Evolutionary conservation across 768 basidiomycete species (phyloP).

Genomic region (Naganishia kalamii): DNA sequence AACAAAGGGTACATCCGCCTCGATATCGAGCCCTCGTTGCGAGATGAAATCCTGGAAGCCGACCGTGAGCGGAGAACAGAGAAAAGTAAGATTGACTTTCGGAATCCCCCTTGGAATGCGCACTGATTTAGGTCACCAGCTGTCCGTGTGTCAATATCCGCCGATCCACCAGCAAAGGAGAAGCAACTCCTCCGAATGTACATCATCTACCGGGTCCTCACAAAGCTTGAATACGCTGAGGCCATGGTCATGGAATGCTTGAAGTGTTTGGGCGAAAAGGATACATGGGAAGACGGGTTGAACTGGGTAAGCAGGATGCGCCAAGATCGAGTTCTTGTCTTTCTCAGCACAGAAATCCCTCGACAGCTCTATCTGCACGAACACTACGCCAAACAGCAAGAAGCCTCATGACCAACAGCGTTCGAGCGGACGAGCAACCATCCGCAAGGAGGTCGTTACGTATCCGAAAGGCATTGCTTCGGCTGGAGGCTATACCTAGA

Average conservation of each 20-base stretch:
- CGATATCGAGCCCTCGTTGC: slow-evolving; percentile 58
- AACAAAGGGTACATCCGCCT: slow-evolving; percentile 60
- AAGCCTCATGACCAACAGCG: not conserved
- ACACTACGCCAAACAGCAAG: not conserved
- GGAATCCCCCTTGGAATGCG: slow-evolving; percentile 27
- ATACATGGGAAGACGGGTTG: slow-evolving; percentile 64
- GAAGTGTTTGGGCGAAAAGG: slow-evolving; percentile 53
- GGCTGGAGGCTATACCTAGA: no score
- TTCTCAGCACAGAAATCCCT: not conserved
- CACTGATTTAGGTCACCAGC: not conserved
- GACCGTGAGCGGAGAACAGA: slow-evolving; percentile 16
- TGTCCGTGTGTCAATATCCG: slow-evolving; percentile 23
- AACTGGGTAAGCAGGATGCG: slow-evolving; percentile 68
- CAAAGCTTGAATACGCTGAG: slow-evolving; percentile 69
- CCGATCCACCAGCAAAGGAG: slow-evolving; percentile 51
- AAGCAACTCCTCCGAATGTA: slow-evolving; percentile 66
- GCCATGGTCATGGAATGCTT: slow-evolving; percentile 67
- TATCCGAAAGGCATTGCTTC: no score
- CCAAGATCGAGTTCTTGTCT: not conserved
- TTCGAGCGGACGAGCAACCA: no score
- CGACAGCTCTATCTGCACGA: slow-evolving; percentile 8
- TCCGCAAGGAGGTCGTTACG: no score
- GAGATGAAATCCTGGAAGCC: slow-evolving; percentile 55
- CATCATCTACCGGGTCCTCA: slow-evolving; percentile 71
- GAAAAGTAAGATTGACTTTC: slow-evolving; percentile 32